Evolutionary conservation across 2,329 filamentous ascomycete species (phyloP), one percentile per base, ranked within the genome.

Genomic region (Venturiaceae sp.): DNA sequence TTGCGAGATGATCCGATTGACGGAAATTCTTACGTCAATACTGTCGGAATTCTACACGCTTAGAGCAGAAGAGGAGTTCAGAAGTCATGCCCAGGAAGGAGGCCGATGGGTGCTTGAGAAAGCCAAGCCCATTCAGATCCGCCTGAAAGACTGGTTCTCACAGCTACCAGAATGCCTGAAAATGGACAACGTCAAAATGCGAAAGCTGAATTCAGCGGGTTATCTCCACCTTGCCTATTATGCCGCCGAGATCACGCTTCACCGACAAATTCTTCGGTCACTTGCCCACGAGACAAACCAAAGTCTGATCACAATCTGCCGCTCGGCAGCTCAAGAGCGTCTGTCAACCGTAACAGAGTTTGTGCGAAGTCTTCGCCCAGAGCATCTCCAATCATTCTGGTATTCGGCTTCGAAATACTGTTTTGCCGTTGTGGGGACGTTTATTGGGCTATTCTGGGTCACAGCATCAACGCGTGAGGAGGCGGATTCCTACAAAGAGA

Each of bases 71-170:
- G 69, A 75, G 54, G 73, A 78, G 11, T 72, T 76, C 61, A 65
- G 70, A 32, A 64, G 68, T 4, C 70, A 72, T 3, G 71, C 73
- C 6, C 68, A 68, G 36, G 72, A 76, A 59, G 72, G 73, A n/a
- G 77, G 78, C 5, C 74, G 77, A 5, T 70, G 77, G 62, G 75
- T 81, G 23, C 69, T 81, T 9, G 78, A 80, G 58, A 72, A 72
- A 55, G 79, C 79, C 32, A 81, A 81, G 62, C 78, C 79, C 2
- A 75, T 80, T 5, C 78, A 81, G 60, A 72, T 81, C 59, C 73
- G 75, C 0, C 67, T 81, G 2, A 77, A 78, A 41, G 74, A 80
- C 52, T 81, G 80, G 80, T 81, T 77, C 61, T 71, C 74, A 3
- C 71, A 71, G 19, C 69, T 81, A 16, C 78, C 79, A 2, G 61